phyloP scores from a whole-genome alignment of 2,329 filamentous ascomycete species.

The Alternaria hordeiaustralica region DNA sequence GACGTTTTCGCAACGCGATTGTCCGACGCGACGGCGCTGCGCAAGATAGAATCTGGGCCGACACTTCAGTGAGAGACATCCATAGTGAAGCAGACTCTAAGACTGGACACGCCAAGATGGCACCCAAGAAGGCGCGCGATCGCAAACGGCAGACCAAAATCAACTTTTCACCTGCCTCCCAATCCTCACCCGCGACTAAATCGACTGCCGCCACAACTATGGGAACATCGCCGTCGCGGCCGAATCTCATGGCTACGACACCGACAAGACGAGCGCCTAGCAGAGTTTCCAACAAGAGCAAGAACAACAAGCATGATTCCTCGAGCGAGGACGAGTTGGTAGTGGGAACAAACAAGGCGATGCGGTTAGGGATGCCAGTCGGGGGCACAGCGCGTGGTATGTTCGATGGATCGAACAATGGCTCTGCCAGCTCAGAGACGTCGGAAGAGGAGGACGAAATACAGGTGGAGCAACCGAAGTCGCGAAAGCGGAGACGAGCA shows the following conservation, averaged over 20 bases:
- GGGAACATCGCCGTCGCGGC: constrained; percentile 7
- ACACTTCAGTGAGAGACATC: neutral
- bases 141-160: constrained; percentile 51
- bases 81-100: neutral
- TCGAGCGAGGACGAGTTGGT: constrained; percentile 34
- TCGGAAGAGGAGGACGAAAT: constrained; percentile 8
- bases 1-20: constrained; percentile 3
- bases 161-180: constrained; percentile 52
- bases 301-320: constrained; percentile 18
- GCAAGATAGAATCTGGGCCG: neutral
- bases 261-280: constrained; percentile 26
- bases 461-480: neutral
- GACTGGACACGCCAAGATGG: constrained; percentile 22
- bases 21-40: constrained; percentile 7
- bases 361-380: constrained; percentile 29
- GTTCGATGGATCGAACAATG: constrained; percentile 32
- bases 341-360: constrained; percentile 15
- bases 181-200: constrained; percentile 46
- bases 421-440: constrained; percentile 11
- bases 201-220: constrained; percentile 6
- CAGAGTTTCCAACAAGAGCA: constrained; percentile 21
- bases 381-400: constrained; percentile 24
- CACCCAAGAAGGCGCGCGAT: constrained; percentile 29
- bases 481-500: constrained; percentile 27
- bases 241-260: constrained; percentile 10